Evolutionary conservation across 257 asterid species (phyloP).

Genomic region (Capsicum rhomboideum): DNA sequence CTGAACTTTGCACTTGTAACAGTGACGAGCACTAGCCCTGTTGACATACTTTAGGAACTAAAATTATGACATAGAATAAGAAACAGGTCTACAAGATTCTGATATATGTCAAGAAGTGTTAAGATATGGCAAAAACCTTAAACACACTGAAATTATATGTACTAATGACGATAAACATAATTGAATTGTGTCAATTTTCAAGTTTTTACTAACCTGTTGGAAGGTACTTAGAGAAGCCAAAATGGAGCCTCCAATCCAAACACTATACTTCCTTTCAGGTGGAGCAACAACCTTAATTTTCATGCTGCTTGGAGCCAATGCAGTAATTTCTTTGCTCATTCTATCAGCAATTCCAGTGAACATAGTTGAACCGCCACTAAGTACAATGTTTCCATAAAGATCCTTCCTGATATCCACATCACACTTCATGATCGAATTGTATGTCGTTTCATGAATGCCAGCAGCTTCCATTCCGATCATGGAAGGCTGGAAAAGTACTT

Average conservation of each 20-base stretch:
- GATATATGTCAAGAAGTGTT: neutral
- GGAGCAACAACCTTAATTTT: constrained; percentile 40
- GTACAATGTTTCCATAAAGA: constrained; percentile 29
- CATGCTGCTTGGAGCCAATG: constrained; percentile 43
- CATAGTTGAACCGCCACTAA: constrained; percentile 37
- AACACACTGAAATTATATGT: neutral
- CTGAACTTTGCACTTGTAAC: neutral
- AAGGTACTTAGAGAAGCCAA: constrained; percentile 38
- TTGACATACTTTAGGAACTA: neutral
- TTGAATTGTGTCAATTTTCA: neutral
- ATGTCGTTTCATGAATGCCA: constrained; percentile 31
- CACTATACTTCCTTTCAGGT: constrained; percentile 40
- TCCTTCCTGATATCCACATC: constrained; percentile 36
- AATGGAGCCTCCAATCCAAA: constrained; percentile 42
- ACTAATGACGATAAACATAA: neutral
- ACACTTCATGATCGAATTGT: constrained; percentile 39
- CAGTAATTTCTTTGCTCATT: constrained; percentile 34
- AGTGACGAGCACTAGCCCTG: neutral
- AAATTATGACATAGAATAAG: no score
- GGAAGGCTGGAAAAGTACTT: constrained; percentile 37
- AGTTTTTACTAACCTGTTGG: constrained; percentile 23
- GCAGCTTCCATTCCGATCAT: constrained; percentile 39
- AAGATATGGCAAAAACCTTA: neutral
- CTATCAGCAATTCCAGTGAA: constrained; percentile 32
- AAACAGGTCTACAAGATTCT: neutral